A percentile compares a stretch with the other conserved stretches of the same genome.
These are phyloP conservation scores for Stygiomarasmius scandens DNA, from an alignment of 1,284 basidiomycete species.

Conservation along the genomic window DNA sequence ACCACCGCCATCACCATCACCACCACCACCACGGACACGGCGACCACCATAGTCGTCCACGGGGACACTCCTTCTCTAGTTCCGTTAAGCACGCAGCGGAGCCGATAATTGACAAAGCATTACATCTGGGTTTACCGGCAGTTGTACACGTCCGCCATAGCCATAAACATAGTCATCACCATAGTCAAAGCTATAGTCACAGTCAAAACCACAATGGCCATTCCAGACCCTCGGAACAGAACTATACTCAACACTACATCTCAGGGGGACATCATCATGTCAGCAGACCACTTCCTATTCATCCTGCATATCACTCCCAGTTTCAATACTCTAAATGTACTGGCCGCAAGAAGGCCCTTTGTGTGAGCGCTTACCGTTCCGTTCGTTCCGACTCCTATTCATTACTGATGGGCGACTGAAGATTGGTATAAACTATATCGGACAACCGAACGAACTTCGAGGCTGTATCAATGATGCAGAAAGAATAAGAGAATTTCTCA, in stretches of 20 bases:
- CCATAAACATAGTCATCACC: neutral
- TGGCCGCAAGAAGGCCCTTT: constrained; percentile 72
- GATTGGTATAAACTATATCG: constrained; percentile 83
- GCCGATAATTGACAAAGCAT: constrained; percentile 6
- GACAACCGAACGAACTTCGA: constrained; percentile 60
- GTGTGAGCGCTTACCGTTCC: constrained; percentile 45
- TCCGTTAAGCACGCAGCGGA: neutral
- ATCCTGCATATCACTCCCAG: constrained; percentile 17
- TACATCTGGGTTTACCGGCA: neutral
- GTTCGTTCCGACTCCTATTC: constrained; percentile 12
- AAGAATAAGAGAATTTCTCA: constrained; percentile 72
- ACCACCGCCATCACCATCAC: constrained; percentile 5
- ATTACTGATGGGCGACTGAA: constrained; percentile 23
- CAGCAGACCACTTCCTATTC: constrained; percentile 5
- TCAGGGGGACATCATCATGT: neutral
- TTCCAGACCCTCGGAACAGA: constrained; percentile 8
- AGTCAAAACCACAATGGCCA: constrained; percentile 11
- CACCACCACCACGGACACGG: constrained; percentile 1
- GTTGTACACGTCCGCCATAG: constrained; percentile 5
- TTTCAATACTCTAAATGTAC: constrained; percentile 75
- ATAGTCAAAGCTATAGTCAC: neutral
- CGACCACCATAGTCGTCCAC: constrained; percentile 1
- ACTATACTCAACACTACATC: constrained; percentile 1
- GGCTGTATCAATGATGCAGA: constrained; percentile 81
- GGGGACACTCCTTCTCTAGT: neutral